These are phyloP conservation scores for Geotrichum europaeum DNA, from an alignment of 1,139 yeast genomes.

Conservation along the genomic window DNA sequence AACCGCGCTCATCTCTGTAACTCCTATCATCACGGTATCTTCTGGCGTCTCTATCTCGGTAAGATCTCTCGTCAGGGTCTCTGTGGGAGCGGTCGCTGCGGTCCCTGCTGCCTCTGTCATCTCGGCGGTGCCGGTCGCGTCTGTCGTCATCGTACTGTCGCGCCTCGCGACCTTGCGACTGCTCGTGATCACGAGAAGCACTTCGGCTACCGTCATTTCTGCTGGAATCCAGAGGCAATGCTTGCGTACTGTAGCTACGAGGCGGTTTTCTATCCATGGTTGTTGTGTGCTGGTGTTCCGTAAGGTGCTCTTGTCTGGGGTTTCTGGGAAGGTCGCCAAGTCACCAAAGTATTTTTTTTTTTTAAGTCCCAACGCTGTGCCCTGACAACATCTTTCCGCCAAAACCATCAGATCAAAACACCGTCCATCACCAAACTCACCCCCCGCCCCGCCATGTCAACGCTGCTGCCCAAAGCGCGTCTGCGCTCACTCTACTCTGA, in stretches of 20 bases:
- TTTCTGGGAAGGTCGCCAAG: not conserved
- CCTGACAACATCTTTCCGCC: not conserved
- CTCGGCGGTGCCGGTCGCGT: constrained; percentile 4
- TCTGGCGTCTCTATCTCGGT: constrained; percentile 5
- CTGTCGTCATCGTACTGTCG: not conserved
- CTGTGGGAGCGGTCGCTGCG: not conserved
- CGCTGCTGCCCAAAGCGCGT: constrained; percentile 38
- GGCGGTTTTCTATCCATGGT: constrained; percentile 3
- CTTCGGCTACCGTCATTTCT: constrained; percentile 2
- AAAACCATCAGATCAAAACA: not conserved
- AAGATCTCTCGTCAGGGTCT: not conserved
- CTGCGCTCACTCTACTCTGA: constrained; percentile 61
- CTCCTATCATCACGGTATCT: not conserved
- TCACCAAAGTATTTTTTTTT: not conserved
- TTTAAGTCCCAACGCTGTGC: not conserved
- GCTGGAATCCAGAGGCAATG: not conserved
- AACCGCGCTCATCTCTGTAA: not conserved
- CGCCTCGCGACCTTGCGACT: constrained; percentile 6
- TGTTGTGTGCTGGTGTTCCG: not conserved
- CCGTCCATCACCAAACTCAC: not conserved
- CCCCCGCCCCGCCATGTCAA: not conserved
- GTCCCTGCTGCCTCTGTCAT: not conserved
- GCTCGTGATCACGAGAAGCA: not conserved
- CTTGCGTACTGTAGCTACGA: not conserved
- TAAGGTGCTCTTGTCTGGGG: not conserved